A percentile compares a stretch with the other conserved stretches of the same genome.
Conservation (phyloP, 2,329 filamentous ascomycete species). For the Chaetomium sp. region DNA sequence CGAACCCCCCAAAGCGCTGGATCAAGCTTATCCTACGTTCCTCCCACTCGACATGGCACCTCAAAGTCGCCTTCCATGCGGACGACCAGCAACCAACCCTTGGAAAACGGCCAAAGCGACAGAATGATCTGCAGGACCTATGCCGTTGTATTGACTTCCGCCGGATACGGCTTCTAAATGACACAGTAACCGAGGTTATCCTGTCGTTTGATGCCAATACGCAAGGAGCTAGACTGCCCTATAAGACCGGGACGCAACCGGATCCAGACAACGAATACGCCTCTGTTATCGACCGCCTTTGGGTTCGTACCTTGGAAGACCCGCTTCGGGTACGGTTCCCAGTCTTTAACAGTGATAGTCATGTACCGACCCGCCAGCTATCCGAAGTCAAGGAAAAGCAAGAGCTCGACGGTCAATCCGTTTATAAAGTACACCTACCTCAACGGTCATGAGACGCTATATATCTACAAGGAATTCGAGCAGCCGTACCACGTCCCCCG, state of each 20-base stretch:
- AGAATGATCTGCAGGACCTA: constrained; percentile 17
- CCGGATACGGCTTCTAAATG: constrained; percentile 16
- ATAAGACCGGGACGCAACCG: constrained; percentile 7
- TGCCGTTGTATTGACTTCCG: constrained; percentile 21
- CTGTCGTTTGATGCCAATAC: neutral
- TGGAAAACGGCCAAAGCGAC: constrained; percentile 10
- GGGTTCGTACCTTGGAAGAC: constrained; percentile 15
- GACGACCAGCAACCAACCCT: constrained; percentile 5
- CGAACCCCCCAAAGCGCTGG: constrained; percentile 12
- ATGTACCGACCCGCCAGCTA: constrained; percentile 4
- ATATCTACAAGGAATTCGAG: constrained; percentile 36
- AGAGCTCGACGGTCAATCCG: constrained; percentile 8
- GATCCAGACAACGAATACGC: constrained; percentile 13
- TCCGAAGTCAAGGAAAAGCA: constrained; percentile 17
- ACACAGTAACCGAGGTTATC: constrained; percentile 23
- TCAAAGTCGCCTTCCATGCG: constrained; percentile 11
- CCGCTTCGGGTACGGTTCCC: constrained; percentile 19
- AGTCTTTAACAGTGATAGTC: neutral
- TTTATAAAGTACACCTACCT: constrained; percentile 13
- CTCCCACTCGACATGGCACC: constrained; percentile 12
- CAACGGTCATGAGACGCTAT: constrained; percentile 12
- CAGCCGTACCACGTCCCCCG: constrained; percentile 30
- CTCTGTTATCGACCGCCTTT: constrained; percentile 8
- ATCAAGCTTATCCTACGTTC: constrained; percentile 10
- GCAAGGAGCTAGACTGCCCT: constrained; percentile 7